Evolutionary conservation across 352 stramenopile species (phyloP), one percentile per base, ranked within the genome.

Genomic region (Phytophthora citrophthora): DNA sequence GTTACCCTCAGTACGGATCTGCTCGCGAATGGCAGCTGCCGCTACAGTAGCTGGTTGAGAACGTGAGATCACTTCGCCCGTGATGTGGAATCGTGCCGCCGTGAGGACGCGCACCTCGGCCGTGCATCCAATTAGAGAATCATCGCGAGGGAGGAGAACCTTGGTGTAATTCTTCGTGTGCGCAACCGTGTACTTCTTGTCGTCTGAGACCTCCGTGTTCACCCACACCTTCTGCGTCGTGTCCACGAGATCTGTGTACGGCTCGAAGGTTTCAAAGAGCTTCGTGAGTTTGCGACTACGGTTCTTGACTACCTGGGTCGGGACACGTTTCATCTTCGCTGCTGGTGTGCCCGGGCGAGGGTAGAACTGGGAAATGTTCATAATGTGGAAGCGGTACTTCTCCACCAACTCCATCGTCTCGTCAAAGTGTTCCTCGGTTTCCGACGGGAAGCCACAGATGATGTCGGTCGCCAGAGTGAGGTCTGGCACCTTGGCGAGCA

Each of bases 361-460:
- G 69, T 98, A 98, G 56, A 98, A 98, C 66, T 97, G 88, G 29
- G 91, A 97, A 64, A 98, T 98, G 68, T 98, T 98, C 69, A 96
- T 89, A 56, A 97, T 93, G 60, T 91, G 77, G 58, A 98, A 97
- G 34, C 78, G 74, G 62, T 97, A 97, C 34, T 95, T 81, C 41
- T 89, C 74, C 13, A 97, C 79, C 8, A 98, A 78, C 54, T 71
- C 63, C 78, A 97, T 90, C 6, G 92, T 98, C 62, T 93, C 73
- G 34, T 93, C 77, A 60, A 97, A 97, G 39, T 98, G 79, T 31
- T 83, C 78, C 39, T 98, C 90, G 0, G 81, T 97, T 74, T 98
- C 93, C 11, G 78, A 77, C 8, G 91, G 88, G 61, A 98, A 98
- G 24, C 93, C 93, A 36, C 93, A 97, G 59, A 98, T 98, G 54